A percentile compares a stretch with the other conserved stretches of the same genome.
These are phyloP conservation scores for Boletus rubroflammeus DNA, from an alignment of 768 basidiomycete species.

Conservation along the genomic window DNA sequence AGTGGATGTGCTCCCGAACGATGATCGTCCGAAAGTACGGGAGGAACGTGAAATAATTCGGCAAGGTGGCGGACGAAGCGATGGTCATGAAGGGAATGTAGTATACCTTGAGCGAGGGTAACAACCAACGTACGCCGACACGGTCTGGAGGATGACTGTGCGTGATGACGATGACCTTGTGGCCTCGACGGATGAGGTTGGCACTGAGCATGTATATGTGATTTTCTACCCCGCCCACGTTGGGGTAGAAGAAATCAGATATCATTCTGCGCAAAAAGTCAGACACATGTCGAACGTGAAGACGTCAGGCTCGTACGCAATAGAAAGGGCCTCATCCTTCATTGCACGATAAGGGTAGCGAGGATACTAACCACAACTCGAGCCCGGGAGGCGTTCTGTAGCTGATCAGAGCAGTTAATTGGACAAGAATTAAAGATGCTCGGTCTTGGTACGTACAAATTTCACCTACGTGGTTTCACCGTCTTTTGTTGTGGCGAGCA, in stretches of 20 bases:
- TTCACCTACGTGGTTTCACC: neutral
- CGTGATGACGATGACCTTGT: constrained; percentile 93
- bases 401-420: neutral
- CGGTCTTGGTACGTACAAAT: neutral
- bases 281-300: neutral
- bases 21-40: constrained; percentile 91
- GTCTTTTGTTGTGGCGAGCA: neutral
- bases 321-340: constrained; percentile 27
- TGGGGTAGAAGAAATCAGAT: constrained; percentile 94
- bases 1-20: constrained; percentile 76
- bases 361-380: neutral
- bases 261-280: constrained; percentile 68
- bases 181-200: constrained; percentile 75
- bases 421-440: neutral
- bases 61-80: constrained; percentile 88
- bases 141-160: constrained; percentile 87
- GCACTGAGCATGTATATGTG: constrained; percentile 93
- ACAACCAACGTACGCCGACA: constrained; percentile 85
- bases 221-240: constrained; percentile 93
- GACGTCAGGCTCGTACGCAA: constrained; percentile 21
- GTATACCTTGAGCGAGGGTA: constrained; percentile 88
- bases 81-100: constrained; percentile 88
- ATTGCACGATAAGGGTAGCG: constrained; percentile 7
- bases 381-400: neutral
- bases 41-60: constrained; percentile 88